phyloP scores from a whole-genome alignment of 1,139 yeast species.

The Geotrichum restrictum region DNA sequence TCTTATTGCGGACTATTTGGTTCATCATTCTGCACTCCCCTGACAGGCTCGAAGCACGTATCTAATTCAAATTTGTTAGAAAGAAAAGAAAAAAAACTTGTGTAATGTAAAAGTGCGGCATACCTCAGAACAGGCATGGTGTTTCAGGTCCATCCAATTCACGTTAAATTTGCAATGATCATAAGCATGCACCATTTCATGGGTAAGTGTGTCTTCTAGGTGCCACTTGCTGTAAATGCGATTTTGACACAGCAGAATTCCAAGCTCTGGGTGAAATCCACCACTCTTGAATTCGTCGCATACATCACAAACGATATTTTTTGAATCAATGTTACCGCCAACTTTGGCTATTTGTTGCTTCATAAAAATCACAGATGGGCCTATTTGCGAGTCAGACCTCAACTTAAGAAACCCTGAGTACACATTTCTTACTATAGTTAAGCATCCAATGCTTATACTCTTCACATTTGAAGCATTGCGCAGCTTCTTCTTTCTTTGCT shows the following conservation, averaged over 20 bases:
- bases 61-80: conserved; percentile 31
- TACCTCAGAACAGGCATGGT: conserved; percentile 89
- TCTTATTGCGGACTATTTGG: conserved; percentile 59
- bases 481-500: conserved; percentile 43
- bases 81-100: neutral
- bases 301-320: conserved; percentile 69
- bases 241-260: conserved; percentile 83
- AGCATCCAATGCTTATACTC: conserved; percentile 77
- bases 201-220: conserved; percentile 85
- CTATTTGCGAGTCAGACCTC: too few relatives aligned
- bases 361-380: conserved; percentile 88
- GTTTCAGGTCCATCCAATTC: conserved; percentile 76
- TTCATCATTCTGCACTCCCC: conserved; percentile 94
- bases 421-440: conserved; percentile 41
- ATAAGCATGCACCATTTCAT: conserved; percentile 89
- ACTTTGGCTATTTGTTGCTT: conserved; percentile 72
- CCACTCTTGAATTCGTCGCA: conserved; percentile 89
- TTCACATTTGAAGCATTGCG: conserved; percentile 65
- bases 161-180: conserved; percentile 86
- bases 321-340: conserved; percentile 50
- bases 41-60: conserved; percentile 84
- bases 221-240: conserved; percentile 74
- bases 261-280: conserved; percentile 87
- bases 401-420: neutral
- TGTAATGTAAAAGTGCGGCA: neutral